These are phyloP conservation scores for Juglanconis juglandina DNA, from an alignment of 2,329 filamentous ascomycete species.

Conservation along the genomic window DNA sequence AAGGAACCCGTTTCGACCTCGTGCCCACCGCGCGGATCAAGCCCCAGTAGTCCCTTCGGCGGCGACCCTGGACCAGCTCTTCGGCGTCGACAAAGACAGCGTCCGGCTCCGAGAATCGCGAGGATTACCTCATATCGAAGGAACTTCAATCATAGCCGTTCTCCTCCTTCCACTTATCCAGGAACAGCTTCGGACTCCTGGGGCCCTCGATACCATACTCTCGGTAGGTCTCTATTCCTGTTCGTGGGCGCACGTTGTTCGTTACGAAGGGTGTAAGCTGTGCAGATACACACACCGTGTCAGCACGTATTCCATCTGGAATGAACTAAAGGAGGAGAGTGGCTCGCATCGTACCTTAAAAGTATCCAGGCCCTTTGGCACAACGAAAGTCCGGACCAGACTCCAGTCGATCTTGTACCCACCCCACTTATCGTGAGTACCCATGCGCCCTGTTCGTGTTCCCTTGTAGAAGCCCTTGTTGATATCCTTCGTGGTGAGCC, in stretches of 20 bases:
- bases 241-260: slow-evolving; percentile 49
- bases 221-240: slow-evolving; percentile 20
- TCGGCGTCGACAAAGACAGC: not conserved
- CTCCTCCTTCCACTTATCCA: slow-evolving; percentile 64
- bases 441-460: slow-evolving; percentile 83
- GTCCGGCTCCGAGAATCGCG: not conserved
- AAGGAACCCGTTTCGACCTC: no score
- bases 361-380: slow-evolving; percentile 63
- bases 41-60: no score
- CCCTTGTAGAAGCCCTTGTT: slow-evolving; percentile 97
- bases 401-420: slow-evolving; percentile 79
- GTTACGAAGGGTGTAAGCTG: slow-evolving; percentile 80
- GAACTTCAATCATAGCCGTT: slow-evolving; percentile 57
- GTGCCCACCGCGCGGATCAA: no score
- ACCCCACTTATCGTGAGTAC: slow-evolving; percentile 77
- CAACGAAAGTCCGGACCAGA: slow-evolving; percentile 88
- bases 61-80: not conserved
- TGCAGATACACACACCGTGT: slow-evolving; percentile 1
- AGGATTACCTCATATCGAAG: not conserved
- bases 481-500: slow-evolving; percentile 88
- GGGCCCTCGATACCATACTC: slow-evolving; percentile 44
- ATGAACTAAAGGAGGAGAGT: no score
- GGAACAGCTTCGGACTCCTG: slow-evolving; percentile 58
- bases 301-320: slow-evolving; percentile 12
- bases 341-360: slow-evolving; percentile 61